Evolutionary conservation across 2,329 filamentous ascomycete species (phyloP).

Genomic region (Sarocladium kiliense): DNA sequence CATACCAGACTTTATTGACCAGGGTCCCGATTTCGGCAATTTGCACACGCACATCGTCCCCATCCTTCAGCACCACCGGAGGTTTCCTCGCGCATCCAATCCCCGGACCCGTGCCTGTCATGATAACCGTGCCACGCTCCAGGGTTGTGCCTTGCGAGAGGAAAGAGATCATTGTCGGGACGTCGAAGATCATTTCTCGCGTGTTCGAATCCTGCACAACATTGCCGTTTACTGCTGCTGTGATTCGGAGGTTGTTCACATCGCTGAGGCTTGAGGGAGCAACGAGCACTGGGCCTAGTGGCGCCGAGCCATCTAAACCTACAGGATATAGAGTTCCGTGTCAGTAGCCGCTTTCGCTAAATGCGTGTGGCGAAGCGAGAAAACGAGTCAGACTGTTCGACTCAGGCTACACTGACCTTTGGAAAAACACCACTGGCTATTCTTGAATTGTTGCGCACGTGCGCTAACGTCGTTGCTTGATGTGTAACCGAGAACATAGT

Average conservation of each 20-base stretch:
- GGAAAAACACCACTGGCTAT: slow-evolving; percentile 36
- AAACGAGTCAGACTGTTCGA: background rate
- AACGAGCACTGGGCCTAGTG: slow-evolving; percentile 36
- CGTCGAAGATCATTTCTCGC: slow-evolving; percentile 50
- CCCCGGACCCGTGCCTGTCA: slow-evolving; percentile 52
- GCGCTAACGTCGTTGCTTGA: slow-evolving; percentile 33
- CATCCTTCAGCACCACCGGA: slow-evolving; percentile 29
- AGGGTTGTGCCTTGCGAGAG: slow-evolving; percentile 56
- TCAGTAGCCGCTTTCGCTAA: too few relatives aligned
- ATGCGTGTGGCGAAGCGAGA: slow-evolving; percentile 12
- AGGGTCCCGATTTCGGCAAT: slow-evolving; percentile 31
- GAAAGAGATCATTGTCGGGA: slow-evolving; percentile 51
- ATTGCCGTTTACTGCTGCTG: background rate
- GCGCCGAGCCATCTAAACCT: slow-evolving; percentile 43
- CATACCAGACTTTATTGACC: slow-evolving; percentile 31
- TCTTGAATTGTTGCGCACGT: slow-evolving; percentile 30
- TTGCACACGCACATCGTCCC: slow-evolving; percentile 32
- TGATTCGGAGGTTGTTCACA: slow-evolving; percentile 12
- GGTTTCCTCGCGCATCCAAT: slow-evolving; percentile 36
- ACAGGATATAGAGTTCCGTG: slow-evolving; percentile 20
- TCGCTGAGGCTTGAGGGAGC: slow-evolving; percentile 23
- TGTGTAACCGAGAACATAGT: slow-evolving; percentile 35
- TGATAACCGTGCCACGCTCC: slow-evolving; percentile 55
- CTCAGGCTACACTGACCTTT: slow-evolving; percentile 27
- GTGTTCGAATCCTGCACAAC: slow-evolving; percentile 17